Evolutionary conservation across 2,329 filamentous ascomycete species (phyloP).

Genomic region (Blastomyces percursus): DNA sequence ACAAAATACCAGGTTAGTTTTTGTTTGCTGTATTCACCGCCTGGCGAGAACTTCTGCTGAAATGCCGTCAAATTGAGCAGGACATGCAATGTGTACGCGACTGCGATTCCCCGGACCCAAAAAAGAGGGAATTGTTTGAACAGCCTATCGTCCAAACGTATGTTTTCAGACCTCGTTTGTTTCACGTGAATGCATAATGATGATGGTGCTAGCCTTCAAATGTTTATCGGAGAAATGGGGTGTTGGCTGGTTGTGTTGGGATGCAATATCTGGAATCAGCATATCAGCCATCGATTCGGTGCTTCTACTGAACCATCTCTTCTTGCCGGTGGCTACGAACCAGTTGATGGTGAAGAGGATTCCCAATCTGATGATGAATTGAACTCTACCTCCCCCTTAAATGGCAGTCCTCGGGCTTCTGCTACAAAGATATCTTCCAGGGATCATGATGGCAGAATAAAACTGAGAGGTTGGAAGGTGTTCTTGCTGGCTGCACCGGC

Average conservation of each 20-base stretch:
- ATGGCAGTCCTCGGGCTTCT: constrained; percentile 36
- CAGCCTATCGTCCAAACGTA: constrained; percentile 89
- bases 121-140: constrained; percentile 65
- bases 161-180: constrained; percentile 13
- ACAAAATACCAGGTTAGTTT: constrained; percentile 80
- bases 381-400: constrained; percentile 33
- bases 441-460: constrained; percentile 46
- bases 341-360: constrained; percentile 45
- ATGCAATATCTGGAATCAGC: constrained; percentile 55
- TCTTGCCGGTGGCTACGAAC: constrained; percentile 51
- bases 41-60: neutral
- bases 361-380: constrained; percentile 37
- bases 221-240: constrained; percentile 95
- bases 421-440: constrained; percentile 40
- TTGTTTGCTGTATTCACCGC: neutral
- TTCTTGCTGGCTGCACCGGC: constrained; percentile 72
- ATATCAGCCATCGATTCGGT: constrained; percentile 30
- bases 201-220: constrained; percentile 51
- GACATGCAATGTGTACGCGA: constrained; percentile 95
- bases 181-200: neutral
- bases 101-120: constrained; percentile 60
- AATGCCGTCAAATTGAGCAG: constrained; percentile 25
- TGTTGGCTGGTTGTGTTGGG: constrained; percentile 83
- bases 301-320: constrained; percentile 32
- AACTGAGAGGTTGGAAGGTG: constrained; percentile 59